Conservation (phyloP, 2,329 filamentous ascomycete genomes). For the Xylariaceae sp. region DNA sequence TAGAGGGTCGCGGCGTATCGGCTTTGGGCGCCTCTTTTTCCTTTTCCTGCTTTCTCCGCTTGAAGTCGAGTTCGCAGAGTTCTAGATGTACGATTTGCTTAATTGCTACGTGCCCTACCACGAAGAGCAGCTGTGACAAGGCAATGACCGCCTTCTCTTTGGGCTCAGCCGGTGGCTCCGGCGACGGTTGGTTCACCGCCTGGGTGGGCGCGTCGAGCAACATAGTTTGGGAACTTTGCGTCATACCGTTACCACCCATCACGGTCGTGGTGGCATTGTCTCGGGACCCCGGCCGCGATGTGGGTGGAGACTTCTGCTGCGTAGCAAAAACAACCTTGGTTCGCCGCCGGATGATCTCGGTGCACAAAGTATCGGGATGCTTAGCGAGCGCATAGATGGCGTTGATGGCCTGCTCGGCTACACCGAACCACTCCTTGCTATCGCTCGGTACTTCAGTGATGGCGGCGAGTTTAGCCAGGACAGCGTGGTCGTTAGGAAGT, state of each 20-base stretch:
- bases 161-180: constrained; percentile 38
- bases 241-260: constrained; percentile 34
- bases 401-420: constrained; percentile 92
- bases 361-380: constrained; percentile 89
- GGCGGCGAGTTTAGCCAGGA: constrained; percentile 72
- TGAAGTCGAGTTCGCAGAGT: constrained; percentile 96
- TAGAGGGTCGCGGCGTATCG: constrained; percentile 33
- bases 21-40: constrained; percentile 59
- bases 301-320: constrained; percentile 37
- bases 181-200: constrained; percentile 29
- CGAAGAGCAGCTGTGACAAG: constrained; percentile 87
- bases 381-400: constrained; percentile 93
- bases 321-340: constrained; percentile 71
- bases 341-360: constrained; percentile 82
- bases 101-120: constrained; percentile 93
- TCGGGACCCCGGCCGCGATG: constrained; percentile 46
- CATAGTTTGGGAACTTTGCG: constrained; percentile 33
- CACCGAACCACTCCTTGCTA: constrained; percentile 92
- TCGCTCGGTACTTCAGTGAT: constrained; percentile 83
- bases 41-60: constrained; percentile 87
- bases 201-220: constrained; percentile 32
- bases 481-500: constrained; percentile 86
- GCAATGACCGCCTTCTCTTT: constrained; percentile 68
- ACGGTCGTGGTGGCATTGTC: constrained; percentile 38
- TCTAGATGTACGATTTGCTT: constrained; percentile 99